Percentiles rank a stretch among this genome's conserved stretches.
Conservation (phyloP, 1,284 basidiomycete genomes). For the Exsudoporus floridanus region DNA sequence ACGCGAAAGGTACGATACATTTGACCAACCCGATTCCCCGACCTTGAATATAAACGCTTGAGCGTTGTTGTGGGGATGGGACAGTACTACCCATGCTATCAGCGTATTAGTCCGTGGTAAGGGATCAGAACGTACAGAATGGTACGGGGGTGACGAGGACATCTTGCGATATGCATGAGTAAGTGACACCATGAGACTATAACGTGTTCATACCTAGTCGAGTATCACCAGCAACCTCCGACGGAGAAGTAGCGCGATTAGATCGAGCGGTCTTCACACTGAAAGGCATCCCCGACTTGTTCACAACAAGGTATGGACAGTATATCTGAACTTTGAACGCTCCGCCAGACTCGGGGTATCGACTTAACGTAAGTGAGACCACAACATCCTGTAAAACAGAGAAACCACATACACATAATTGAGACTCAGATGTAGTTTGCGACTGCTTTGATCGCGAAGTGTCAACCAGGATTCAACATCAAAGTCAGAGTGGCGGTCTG, state of each 20-base stretch:
- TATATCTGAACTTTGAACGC: conserved; percentile 98
- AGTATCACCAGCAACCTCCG: conserved; percentile 84
- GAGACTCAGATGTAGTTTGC: conserved; percentile 80
- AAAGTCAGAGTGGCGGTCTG: conserved; percentile 89
- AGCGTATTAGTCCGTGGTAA: conserved; percentile 37
- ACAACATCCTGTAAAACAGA: background rate
- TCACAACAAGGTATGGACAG: conserved; percentile 88
- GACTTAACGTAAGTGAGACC: conserved; percentile 42
- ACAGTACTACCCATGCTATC: conserved; percentile 68
- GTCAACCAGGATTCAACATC: conserved; percentile 75
- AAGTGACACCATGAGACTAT: background rate
- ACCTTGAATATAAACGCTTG: conserved; percentile 86
- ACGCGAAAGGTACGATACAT: conserved; percentile 43
- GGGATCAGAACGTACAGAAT: conserved; percentile 60
- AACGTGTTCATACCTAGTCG: conserved; percentile 45
- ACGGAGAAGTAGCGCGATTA: conserved; percentile 68
- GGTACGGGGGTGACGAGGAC: conserved; percentile 61
- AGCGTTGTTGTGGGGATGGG: conserved; percentile 79
- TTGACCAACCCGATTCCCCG: conserved; percentile 91
- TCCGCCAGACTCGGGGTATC: conserved; percentile 91
- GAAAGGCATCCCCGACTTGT: conserved; percentile 92
- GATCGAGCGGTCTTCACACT: conserved; percentile 69
- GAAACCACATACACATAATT: conserved; percentile 76
- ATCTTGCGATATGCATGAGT: conserved; percentile 40
- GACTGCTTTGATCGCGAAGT: conserved; percentile 73